Conservation (phyloP, 1,284 basidiomycete species). For the Vanrija sp. region DNA sequence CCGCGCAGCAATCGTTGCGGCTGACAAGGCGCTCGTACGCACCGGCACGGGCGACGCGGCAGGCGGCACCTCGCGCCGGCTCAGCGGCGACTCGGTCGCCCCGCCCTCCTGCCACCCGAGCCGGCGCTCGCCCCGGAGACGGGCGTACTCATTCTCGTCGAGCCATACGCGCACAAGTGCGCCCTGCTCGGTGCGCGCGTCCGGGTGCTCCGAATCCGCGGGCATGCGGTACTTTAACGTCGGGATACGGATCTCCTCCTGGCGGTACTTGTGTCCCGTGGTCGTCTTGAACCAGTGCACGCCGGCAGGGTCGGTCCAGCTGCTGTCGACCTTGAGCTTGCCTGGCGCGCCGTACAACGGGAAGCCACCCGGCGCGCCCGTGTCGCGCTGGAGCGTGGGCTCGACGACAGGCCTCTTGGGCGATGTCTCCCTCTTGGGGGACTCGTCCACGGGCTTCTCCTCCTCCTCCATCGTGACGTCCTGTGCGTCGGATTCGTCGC, state of each 20-base stretch:
- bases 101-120: constrained; percentile 12
- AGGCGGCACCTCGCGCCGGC: neutral
- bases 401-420: neutral
- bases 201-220: constrained; percentile 16
- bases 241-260: constrained; percentile 11
- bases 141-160: constrained; percentile 7
- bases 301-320: constrained; percentile 12
- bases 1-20: neutral
- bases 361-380: constrained; percentile 6
- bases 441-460: neutral
- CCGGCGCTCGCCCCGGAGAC: constrained; percentile 7
- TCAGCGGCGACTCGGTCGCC: neutral
- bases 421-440: neutral
- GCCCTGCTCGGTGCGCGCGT: constrained; percentile 10
- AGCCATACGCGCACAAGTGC: constrained; percentile 13
- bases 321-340: neutral
- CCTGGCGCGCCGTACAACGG: constrained; percentile 4
- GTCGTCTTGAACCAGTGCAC: constrained; percentile 10
- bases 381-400: neutral
- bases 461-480: neutral
- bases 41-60: neutral
- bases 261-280: constrained; percentile 3
- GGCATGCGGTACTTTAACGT: constrained; percentile 18
- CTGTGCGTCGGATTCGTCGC: neutral
- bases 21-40: neutral